Base-by-base conservation (phyloP, 2,329 filamentous ascomycete genomes). In the Graphiopsis chlorocephala region DNA sequence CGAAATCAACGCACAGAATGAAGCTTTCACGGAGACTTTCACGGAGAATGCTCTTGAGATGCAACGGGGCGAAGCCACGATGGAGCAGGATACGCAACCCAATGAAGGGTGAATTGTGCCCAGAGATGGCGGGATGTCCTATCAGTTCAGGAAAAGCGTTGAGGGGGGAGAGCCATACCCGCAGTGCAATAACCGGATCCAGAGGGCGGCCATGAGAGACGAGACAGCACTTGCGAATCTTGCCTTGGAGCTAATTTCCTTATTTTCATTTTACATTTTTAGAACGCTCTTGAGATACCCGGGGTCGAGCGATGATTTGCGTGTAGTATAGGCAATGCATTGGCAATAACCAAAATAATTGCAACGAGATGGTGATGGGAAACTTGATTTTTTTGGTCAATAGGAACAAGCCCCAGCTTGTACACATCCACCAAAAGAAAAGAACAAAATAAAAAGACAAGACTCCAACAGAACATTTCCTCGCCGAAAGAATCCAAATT, bases 221-320 rank as follows among this genome's bases (percentile, higher is more conserved):
- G 38, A 7, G 38, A 20, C 38, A 4, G 3, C 8, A n/a, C n/a
- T 45, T 20, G 38, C 4, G 38, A 45, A n/a, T 20, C 17, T 45
- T 20, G 38, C 38, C 23, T 45, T 45, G 10, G 10, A 38, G 33
- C 33, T 4, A 38, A 15, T 17, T 45, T 45, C 25, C n/a, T 42
- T 57, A 12, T 35, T 57, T 57, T 15, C 23, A 23, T 23, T 28
- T 42, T 57, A 6, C 8, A n/a, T 2, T 38, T 56, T 57, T 45
- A 12, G 33, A 48, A 23, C 59, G 59, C 59, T 61, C 42, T 53
- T 42, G 33, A 61, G 59, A 61, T 61, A 61, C 59, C 59, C 59
- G 53, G 59, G 59, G 52, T 61, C 59, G 59, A 61, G 59, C 59
- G 59, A 14, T 23, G 17, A 15, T 55, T 28, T 26, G 15, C 47